Conservation (phyloP, 1,139 yeast genomes). For the Pichia sp. region DNA sequence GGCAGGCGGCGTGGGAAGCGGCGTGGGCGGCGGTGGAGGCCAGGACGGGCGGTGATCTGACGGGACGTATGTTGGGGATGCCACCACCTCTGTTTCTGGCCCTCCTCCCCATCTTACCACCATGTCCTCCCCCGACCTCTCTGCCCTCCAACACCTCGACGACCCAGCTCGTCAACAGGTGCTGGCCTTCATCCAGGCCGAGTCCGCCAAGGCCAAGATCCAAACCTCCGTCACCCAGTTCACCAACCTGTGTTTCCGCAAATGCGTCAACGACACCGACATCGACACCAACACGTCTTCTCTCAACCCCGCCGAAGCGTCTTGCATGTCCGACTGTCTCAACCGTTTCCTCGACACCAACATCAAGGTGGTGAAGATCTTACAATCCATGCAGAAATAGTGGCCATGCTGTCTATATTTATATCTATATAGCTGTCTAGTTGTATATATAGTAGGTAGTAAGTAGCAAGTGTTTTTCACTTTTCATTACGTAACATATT, state of each 20-base stretch:
- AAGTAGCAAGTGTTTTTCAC: too few relatives aligned
- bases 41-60: too few relatives aligned
- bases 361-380: slow-evolving; percentile 70
- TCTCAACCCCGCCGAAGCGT: slow-evolving; percentile 56
- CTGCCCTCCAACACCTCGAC: slow-evolving; percentile 59
- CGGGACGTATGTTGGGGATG: too few relatives aligned
- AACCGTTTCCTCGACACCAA: slow-evolving; percentile 84
- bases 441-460: too few relatives aligned
- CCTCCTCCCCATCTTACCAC: too few relatives aligned
- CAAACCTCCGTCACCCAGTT: slow-evolving; percentile 80
- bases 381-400: slow-evolving; percentile 24
- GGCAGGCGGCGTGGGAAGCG: slow-evolving; percentile 59
- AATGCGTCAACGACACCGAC: slow-evolving; percentile 54
- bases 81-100: too few relatives aligned
- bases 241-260: slow-evolving; percentile 86
- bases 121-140: slow-evolving; percentile 37
- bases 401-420: not conserved
- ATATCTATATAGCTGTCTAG: too few relatives aligned
- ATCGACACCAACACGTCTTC: too few relatives aligned
- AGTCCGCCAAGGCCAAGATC: slow-evolving; percentile 81
- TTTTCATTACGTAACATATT: too few relatives aligned
- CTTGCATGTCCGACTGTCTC: slow-evolving; percentile 74
- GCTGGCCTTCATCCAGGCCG: slow-evolving; percentile 68
- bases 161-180: slow-evolving; percentile 70
- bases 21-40: slow-evolving; percentile 62